Base-by-base conservation (phyloP, 2,329 filamentous ascomycete genomes). In the Sphaerulina musiva region DNA sequence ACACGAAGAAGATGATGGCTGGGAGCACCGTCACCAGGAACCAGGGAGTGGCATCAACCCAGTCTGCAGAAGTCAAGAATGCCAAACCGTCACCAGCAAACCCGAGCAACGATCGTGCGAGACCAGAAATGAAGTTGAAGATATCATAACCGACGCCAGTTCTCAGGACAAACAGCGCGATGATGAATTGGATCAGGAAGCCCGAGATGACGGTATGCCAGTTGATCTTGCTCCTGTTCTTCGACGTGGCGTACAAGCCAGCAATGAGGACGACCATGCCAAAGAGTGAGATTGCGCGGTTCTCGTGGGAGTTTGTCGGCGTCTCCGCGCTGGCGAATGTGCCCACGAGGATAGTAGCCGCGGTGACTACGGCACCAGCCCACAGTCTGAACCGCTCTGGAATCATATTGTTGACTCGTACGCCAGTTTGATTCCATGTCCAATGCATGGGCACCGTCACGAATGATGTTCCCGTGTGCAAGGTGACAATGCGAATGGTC, bases 1-100 rank as follows among this genome's bases (percentile, higher is more conserved):
- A 83, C 55, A 95, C 87, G 81, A 96, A 95, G 82, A 95, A 96
- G 75, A 95, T 89, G 72, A 96, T 95, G 64, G 91, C 84, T 0
- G 91, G 89, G n/a, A 95, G 79, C 58, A 95, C 89, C 47, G 78
- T 76, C 47, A 86, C 78, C 59, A 95, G 77, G 80, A 95, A 95
- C 54, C 50, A 53, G 80, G 80, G 89, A 3, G 65, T 62, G 1
- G 77, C 65, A 2, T 71, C 36, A 3, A 74, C 67, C 5, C 77
- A 74, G 6, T 70, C 69, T 0, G 63, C 51, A 11, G 75, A 73
- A 0, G 83, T 86, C 62, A 96, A 72, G 75, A 95, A 96, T 0
- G 70, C 68, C 0, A 87, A 81, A 69, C 91, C 91, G 32, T 88
- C 70, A 14, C 76, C 74, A 23, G 91, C 87, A 64, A 89, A 95